Percentiles rank a stretch among this genome's conserved stretches.
Conservation (phyloP, 2,329 filamentous ascomycete species). For the Endothia cerciana region DNA sequence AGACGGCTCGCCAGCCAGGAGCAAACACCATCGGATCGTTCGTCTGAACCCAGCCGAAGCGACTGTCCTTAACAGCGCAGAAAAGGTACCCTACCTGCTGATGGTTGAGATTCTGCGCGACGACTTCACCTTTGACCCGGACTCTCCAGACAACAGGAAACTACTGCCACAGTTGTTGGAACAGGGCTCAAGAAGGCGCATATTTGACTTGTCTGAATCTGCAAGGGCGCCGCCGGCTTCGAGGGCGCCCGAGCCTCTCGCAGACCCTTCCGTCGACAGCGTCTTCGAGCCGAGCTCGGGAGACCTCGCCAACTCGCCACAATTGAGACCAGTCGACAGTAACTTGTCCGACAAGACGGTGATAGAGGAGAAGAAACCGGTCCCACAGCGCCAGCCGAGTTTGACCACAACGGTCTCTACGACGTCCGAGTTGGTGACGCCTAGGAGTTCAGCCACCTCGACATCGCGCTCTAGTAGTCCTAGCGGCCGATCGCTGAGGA, state of each 20-base stretch:
- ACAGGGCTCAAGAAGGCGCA: conserved; percentile 59
- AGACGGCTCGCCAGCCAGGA: conserved; percentile 73
- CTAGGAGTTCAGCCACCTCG: conserved; percentile 70
- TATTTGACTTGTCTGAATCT: conserved; percentile 73
- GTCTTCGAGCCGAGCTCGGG: conserved; percentile 83
- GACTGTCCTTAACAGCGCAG: conserved; percentile 83
- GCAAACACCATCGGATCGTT: conserved; percentile 81
- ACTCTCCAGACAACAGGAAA: conserved; percentile 71
- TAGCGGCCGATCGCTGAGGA: conserved; percentile 51
- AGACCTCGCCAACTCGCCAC: conserved; percentile 74
- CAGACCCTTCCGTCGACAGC: conserved; percentile 64
- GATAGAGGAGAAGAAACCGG: conserved; percentile 32
- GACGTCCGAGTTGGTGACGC: conserved; percentile 63
- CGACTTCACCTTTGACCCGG: conserved; percentile 82
- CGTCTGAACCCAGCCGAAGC: conserved; percentile 82
- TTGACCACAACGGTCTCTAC: conserved; percentile 64
- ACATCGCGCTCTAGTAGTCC: conserved; percentile 72
- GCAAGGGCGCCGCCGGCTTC: conserved; percentile 54
- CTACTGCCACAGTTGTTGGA: conserved; percentile 64
- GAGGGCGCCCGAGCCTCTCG: conserved; percentile 47
- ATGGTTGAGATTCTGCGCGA: conserved; percentile 84
- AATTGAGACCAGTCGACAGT: conserved; percentile 62
- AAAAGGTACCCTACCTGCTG: conserved; percentile 82
- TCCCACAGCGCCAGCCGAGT: conserved; percentile 61
- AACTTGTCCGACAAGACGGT: conserved; percentile 22